These are phyloP conservation scores for Citrus glauca DNA, from an alignment of 345 rosid species.

Conservation along the genomic window DNA sequence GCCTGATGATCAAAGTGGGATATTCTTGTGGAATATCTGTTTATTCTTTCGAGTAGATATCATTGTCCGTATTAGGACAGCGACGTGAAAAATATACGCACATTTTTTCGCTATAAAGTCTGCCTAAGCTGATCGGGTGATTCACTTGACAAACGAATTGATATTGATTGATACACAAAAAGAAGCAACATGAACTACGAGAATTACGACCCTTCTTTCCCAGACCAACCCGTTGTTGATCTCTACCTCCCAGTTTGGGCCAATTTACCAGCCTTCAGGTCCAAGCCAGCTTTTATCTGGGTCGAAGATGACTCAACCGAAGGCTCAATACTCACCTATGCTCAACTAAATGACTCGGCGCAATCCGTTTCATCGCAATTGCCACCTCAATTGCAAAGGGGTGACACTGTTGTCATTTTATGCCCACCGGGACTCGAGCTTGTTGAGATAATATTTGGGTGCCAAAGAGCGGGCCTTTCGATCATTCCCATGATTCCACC, in stretches of 20 bases:
- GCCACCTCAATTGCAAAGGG: slow-evolving; percentile 24
- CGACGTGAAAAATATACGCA: too few species aligned
- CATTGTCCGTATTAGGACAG: neutral
- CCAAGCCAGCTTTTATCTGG: slow-evolving; percentile 52
- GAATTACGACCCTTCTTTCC: slow-evolving; percentile 53
- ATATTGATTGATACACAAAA: too few species aligned
- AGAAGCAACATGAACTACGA: slow-evolving; percentile 33
- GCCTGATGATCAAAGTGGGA: slow-evolving; percentile 12
- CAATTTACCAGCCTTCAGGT: slow-evolving; percentile 37
- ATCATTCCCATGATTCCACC: slow-evolving; percentile 49
- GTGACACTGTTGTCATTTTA: slow-evolving; percentile 41
- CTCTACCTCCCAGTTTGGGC: slow-evolving; percentile 60
- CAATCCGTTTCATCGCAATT: slow-evolving; percentile 30
- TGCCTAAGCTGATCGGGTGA: neutral
- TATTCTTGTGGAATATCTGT: slow-evolving; percentile 27
- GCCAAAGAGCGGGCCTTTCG: slow-evolving; percentile 59
- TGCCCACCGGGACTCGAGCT: slow-evolving; percentile 53
- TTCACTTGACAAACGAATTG: neutral
- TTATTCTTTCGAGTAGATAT: slow-evolving; percentile 8
- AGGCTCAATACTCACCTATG: slow-evolving; percentile 29
- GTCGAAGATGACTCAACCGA: slow-evolving; percentile 15
- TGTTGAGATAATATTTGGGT: slow-evolving; percentile 47
- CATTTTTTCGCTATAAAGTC: neutral
- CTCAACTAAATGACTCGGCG: slow-evolving; percentile 42
- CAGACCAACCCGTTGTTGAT: slow-evolving; percentile 60